phyloP scores from a whole-genome alignment of 306 rosid species.

The Lablab purpureus region DNA sequence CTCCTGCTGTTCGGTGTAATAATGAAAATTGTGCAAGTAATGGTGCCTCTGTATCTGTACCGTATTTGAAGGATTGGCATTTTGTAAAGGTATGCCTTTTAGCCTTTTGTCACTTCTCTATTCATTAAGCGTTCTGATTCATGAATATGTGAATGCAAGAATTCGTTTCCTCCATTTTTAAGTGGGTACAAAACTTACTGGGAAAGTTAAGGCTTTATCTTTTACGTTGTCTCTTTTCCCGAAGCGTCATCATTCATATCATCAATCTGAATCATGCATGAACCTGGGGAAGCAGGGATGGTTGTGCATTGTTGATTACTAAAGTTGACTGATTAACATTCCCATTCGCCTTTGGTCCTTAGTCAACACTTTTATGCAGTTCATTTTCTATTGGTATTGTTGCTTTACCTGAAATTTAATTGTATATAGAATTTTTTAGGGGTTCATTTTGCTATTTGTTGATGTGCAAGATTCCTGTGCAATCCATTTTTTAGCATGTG shows the following conservation, averaged over 20 bases:
- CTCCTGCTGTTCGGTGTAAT: slow-evolving; percentile 44
- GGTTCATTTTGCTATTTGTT: slow-evolving; percentile 26
- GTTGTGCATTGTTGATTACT: slow-evolving; percentile 26
- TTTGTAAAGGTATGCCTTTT: slow-evolving; percentile 74
- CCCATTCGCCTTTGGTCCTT: slow-evolving; percentile 11
- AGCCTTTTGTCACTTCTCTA: background rate
- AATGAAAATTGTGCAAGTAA: slow-evolving; percentile 38
- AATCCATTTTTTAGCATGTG: background rate
- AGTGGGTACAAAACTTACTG: background rate
- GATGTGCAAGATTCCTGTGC: slow-evolving; percentile 9
- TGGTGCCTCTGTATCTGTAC: slow-evolving; percentile 51
- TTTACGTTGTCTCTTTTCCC: background rate
- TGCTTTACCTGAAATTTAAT: slow-evolving; percentile 19
- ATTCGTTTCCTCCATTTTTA: background rate
- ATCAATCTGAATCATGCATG: slow-evolving; percentile 9
- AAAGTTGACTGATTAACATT: background rate
- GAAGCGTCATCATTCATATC: slow-evolving; percentile 7
- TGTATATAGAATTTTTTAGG: background rate
- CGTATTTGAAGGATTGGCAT: slow-evolving; percentile 99
- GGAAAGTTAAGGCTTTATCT: slow-evolving; percentile 3
- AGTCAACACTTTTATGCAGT: slow-evolving; percentile 1
- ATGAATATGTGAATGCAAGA: background rate
- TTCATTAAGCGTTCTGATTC: background rate
- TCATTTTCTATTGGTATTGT: slow-evolving; percentile 14
- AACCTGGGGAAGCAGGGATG: slow-evolving; percentile 10